These are phyloP conservation scores for Venturiaceae sp. DNA, from an alignment of 2,329 filamentous ascomycete genomes.

Conservation along the genomic window DNA sequence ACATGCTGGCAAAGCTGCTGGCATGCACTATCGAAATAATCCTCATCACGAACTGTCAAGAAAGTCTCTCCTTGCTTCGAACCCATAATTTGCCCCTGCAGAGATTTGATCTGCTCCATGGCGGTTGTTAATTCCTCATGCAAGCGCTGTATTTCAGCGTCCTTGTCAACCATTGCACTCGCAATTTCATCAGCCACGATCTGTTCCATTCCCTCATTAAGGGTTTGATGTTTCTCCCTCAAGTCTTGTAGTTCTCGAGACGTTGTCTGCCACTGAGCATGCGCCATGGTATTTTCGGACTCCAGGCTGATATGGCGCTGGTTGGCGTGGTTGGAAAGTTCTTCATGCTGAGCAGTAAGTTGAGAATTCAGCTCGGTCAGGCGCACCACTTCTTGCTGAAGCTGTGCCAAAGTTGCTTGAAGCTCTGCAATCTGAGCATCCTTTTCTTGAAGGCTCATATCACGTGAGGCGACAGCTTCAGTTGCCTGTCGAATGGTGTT, in stretches of 20 bases:
- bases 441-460: constrained; percentile 65
- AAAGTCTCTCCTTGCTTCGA: constrained; percentile 58
- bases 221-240: constrained; percentile 51
- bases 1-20: constrained; percentile 93
- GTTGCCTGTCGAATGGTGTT: constrained; percentile 18
- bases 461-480: constrained; percentile 52
- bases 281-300: constrained; percentile 48
- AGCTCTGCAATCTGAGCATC: constrained; percentile 81
- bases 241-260: constrained; percentile 60
- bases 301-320: constrained; percentile 60
- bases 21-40: constrained; percentile 90
- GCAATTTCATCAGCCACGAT: constrained; percentile 53
- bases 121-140: constrained; percentile 69
- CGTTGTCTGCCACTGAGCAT: constrained; percentile 47
- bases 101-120: constrained; percentile 47
- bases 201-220: constrained; percentile 53
- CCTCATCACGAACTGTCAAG: constrained; percentile 73
- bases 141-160: constrained; percentile 71
- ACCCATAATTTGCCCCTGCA: constrained; percentile 50
- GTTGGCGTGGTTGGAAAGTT: constrained; percentile 66
- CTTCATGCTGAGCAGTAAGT: constrained; percentile 66
- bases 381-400: constrained; percentile 73
- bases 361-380: constrained; percentile 76
- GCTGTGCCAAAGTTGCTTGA: constrained; percentile 65
- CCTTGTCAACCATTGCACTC: constrained; percentile 65